Conservation (phyloP, 768 basidiomycete species). For the Zangia roseola region DNA sequence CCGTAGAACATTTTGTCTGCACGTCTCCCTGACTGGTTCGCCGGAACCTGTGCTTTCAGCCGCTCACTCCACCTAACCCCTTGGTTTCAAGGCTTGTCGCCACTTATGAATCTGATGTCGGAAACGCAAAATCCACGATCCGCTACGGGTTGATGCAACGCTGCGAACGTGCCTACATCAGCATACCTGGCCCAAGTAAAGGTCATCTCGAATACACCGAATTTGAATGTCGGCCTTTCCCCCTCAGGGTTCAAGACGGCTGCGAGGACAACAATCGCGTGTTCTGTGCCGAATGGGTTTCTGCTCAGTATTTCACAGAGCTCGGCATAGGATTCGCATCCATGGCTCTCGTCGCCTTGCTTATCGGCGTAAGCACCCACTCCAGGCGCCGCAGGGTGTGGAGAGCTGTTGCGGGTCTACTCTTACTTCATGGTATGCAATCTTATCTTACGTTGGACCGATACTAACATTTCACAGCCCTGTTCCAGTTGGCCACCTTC, state of each 20-base stretch:
- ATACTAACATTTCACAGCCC: constrained; percentile 35
- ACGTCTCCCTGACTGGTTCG: constrained; percentile 64
- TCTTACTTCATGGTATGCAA: constrained; percentile 55
- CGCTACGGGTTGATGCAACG: constrained; percentile 59
- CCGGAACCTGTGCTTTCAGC: constrained; percentile 20
- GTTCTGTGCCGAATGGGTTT: constrained; percentile 70
- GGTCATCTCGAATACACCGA: constrained; percentile 50
- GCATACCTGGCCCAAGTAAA: constrained; percentile 45
- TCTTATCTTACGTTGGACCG: not conserved
- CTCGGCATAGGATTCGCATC: constrained; percentile 63
- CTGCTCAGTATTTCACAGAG: constrained; percentile 65
- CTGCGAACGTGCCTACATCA: constrained; percentile 53
- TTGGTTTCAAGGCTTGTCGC: constrained; percentile 41
- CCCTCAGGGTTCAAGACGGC: constrained; percentile 45
- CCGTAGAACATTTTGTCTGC: constrained; percentile 57
- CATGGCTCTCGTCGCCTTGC: constrained; percentile 54
- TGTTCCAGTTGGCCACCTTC: constrained; percentile 61
- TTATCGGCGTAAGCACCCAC: constrained; percentile 70
- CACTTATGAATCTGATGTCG: constrained; percentile 36
- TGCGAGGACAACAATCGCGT: constrained; percentile 52
- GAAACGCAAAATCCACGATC: constrained; percentile 47
- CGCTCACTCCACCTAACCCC: constrained; percentile 21
- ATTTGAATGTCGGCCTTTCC: constrained; percentile 66
- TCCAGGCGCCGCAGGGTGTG: constrained; percentile 74
- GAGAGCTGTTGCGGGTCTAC: constrained; percentile 66